Conservation (phyloP, 805 yeast species). For the Tetrapisispora phaffii region DNA sequence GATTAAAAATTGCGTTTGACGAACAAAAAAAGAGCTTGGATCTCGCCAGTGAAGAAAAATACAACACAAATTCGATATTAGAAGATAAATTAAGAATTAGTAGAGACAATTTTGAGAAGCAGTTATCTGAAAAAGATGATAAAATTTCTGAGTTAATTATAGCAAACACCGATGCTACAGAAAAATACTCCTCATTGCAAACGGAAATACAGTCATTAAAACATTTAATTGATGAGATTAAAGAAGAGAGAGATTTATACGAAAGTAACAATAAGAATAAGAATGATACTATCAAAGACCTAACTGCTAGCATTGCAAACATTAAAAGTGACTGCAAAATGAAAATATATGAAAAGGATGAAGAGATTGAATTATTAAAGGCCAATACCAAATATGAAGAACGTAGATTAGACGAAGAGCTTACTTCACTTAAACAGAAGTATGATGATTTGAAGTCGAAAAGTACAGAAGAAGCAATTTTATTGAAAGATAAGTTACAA, state of each 20-base stretch:
- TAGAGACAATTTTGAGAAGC: neutral
- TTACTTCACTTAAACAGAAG: neutral
- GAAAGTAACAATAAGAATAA: neutral
- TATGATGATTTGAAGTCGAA: neutral
- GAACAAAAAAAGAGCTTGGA: neutral
- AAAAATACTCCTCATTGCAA: constrained; percentile 2
- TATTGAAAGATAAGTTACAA: neutral
- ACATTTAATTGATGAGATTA: neutral
- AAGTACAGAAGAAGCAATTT: neutral
- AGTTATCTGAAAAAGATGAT: neutral
- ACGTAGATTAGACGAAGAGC: too few species aligned
- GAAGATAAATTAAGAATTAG: neutral
- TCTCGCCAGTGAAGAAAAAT: neutral
- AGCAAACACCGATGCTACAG: constrained; percentile 1
- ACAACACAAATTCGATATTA: neutral
- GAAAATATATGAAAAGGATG: neutral
- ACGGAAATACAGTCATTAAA: constrained; percentile 3
- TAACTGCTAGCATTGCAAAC: neutral
- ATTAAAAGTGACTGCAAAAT: neutral
- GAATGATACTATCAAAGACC: neutral
- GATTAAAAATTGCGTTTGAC: neutral
- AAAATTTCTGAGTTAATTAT: neutral
- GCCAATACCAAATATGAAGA: neutral
- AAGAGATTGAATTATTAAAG: neutral
- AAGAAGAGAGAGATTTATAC: neutral